Evolutionary conservation across 139 green algal species (phyloP), one percentile per base, ranked within the genome.

Genomic region (Dunaliella primolecta): DNA sequence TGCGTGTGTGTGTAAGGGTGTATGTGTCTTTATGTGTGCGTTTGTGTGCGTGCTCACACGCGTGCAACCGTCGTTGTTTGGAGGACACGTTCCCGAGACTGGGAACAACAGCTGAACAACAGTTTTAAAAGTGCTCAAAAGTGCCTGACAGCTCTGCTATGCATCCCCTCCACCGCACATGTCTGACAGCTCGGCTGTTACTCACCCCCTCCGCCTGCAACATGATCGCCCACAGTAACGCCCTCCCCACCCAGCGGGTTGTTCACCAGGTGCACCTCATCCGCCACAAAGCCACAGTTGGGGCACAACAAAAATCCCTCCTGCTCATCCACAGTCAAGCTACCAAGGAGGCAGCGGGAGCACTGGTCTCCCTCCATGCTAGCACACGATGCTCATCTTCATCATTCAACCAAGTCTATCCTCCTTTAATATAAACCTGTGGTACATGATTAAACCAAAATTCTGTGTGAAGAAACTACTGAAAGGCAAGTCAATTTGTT

Each of bases 301-400:
- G 78, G 57, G 36, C 85, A 89, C 0, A 84, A 76, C 31, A 74
- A 76, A 76, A 84, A 89, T 3, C 75, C 83, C 25, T 81, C 85
- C 24, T 20, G 3, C 31, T 74, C 15, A 33, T 89, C 85, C 33
- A 64, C 77, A 1, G 46, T 32, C 0, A 89, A 30, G 7, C 72
- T 34, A 11, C 1, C 20, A 20, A 64, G 25, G 0, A 24, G 20
- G 35, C 84, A 87, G 36, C 84, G 78, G 24, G 56, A 56, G 64
- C 84, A 87, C 0, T 3, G 3, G 34, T 30, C 36, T 31, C 77
- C 77, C 21, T 81, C 77, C 20, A 81, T 70, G 32, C n/a, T n/a
- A n/a, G n/a, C n/a, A n/a, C n/a, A n/a, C n/a, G n/a, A n/a, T n/a
- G n/a, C n/a, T n/a, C n/a, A n/a, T n/a, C n/a, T n/a, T n/a, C n/a